Base-by-base conservation (phyloP, 495 filamentous ascomycete genomes). In the Penicillium pulvis region DNA sequence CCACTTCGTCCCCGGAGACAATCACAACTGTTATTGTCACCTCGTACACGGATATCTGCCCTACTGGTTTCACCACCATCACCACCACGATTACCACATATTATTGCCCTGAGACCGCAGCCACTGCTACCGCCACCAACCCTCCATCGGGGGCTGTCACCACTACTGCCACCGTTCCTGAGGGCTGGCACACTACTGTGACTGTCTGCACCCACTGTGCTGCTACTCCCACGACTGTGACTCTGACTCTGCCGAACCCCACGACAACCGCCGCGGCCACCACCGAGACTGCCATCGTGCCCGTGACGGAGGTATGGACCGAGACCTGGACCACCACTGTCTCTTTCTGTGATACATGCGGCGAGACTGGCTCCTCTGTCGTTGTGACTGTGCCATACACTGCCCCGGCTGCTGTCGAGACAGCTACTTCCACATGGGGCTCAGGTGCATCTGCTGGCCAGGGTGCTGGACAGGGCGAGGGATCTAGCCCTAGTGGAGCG, bases 111-210 rank as follows among this genome's bases (percentile, higher is more conserved):
- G 70, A 65, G 36, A 66, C 68, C 9, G 68, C 66, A n/a, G 55
- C 59, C 20, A 58, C 61, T 43, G 56, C 59, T 36, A 55, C 49
- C 28, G 56, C 58, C 48, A 67, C 65, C 12, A 50, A 49, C 26
- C 59, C 63, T 49, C 55, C 61, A 23, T 56, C 65, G 6, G 64
- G 59, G 6, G 35, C 50, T 33, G 55, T 58, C 10, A 61, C 62
- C 23, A 59, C 60, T 23, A 68, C 64, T 2, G 55, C 59, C 0
- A 59, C 66, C 31, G 65, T 78, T 7, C 75, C 75, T 3, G 70
- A 75, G 44, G 77, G 77, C 56, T 81, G 78, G 74, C 77, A 73
- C 24, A 76, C 75, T 11, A 80, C 75, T n/a, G 76, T 75, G 9
- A 75, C 72, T n/a, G 73, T 76, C 44, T 82, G 79, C 74, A 76